Conservation (phyloP, 805 yeast species). For the Kluyveromyces nonfermentans region DNA sequence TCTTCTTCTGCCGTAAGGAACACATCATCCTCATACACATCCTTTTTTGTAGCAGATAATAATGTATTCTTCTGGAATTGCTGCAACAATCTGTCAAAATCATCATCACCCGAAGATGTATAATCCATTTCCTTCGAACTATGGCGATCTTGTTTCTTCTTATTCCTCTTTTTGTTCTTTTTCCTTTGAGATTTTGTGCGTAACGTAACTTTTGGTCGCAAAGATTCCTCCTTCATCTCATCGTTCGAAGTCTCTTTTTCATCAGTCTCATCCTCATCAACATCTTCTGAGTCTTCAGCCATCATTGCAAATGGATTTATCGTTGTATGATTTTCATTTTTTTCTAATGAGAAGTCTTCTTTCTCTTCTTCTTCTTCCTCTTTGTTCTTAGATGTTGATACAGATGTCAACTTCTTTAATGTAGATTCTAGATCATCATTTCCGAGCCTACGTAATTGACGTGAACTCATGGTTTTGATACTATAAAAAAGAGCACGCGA, state of each 20-base stretch:
- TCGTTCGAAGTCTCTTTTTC: conserved; percentile 12
- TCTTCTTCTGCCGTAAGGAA: conserved; percentile 36
- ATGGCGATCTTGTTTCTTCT: conserved; percentile 19
- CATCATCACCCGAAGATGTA: conserved; percentile 40
- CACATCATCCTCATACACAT: conserved; percentile 29
- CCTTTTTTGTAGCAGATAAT: conserved; percentile 18
- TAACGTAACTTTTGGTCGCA: conserved; percentile 3
- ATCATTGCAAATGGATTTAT: neutral
- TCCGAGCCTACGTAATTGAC: conserved; percentile 29
- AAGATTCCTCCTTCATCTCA: conserved; percentile 3
- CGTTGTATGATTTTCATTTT: conserved; percentile 1
- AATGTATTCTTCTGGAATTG: conserved; percentile 30
- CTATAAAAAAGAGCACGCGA: too few species aligned
- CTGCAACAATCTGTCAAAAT: conserved; percentile 45
- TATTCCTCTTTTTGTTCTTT: conserved; percentile 20
- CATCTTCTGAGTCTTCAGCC: conserved; percentile 8
- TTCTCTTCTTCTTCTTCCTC: conserved; percentile 10
- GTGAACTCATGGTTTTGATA: conserved; percentile 26
- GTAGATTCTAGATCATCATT: conserved; percentile 18
- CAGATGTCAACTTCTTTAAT: conserved; percentile 3
- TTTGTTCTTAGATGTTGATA: conserved; percentile 12
- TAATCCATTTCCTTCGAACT: conserved; percentile 14
- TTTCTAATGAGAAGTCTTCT: neutral
- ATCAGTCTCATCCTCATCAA: conserved; percentile 15
- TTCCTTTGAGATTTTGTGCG: conserved; percentile 23